Percentiles rank a stretch among this genome's conserved stretches.
Evolutionary conservation across 441 rosid species (phyloP).

Genomic region (Biscutella laevigata): DNA sequence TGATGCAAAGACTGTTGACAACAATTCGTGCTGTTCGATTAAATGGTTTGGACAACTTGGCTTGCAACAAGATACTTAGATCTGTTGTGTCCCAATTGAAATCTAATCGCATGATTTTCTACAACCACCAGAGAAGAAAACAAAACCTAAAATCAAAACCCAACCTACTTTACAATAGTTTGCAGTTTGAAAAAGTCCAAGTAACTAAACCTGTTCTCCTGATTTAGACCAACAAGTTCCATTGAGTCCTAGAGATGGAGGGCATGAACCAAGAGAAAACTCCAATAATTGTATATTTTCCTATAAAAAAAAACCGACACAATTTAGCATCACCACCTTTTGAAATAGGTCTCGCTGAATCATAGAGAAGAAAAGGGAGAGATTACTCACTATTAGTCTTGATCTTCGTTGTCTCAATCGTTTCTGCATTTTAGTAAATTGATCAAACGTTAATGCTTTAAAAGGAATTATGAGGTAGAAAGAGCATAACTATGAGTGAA

Average conservation of each 20-base stretch:
- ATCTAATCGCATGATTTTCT: conserved; percentile 72
- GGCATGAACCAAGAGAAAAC: conserved; percentile 70
- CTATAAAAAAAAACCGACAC: conserved; percentile 32
- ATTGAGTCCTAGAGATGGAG: conserved; percentile 73
- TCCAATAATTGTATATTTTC: conserved; percentile 72
- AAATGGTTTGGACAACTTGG: conserved; percentile 79
- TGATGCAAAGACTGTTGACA: conserved; percentile 78
- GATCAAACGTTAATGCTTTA: neutral
- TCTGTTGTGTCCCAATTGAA: conserved; percentile 84
- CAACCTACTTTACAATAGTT: neutral
- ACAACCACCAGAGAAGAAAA: conserved; percentile 12
- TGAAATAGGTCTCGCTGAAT: neutral
- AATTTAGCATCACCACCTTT: conserved; percentile 2
- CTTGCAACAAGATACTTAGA: conserved; percentile 73
- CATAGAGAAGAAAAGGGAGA: conserved; percentile 3
- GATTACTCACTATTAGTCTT: conserved; percentile 63
- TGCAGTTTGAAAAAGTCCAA: neutral
- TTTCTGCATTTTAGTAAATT: conserved; percentile 45
- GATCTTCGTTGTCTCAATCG: conserved; percentile 66
- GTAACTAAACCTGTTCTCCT: conserved; percentile 69
- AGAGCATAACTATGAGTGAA: conserved; percentile 1
- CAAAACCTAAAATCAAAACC: neutral
- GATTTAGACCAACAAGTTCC: conserved; percentile 75
- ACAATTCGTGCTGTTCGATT: conserved; percentile 81
- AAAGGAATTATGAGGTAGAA: neutral